phyloP scores from a whole-genome alignment of 306 rosid species.

The Ormosia emarginata region DNA sequence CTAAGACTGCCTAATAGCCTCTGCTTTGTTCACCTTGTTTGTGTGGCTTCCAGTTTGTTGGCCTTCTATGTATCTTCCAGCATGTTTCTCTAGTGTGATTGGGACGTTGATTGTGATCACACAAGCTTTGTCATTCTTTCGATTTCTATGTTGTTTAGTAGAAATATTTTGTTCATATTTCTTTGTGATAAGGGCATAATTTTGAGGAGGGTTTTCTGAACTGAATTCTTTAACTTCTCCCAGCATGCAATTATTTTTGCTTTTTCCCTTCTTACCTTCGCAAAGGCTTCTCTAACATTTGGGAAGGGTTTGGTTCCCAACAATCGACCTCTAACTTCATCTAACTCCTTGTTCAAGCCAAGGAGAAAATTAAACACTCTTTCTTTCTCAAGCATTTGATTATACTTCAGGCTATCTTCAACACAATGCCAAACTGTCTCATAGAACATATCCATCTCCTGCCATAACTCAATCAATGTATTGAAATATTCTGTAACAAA shows the following conservation, averaged over 20 bases:
- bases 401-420: background rate
- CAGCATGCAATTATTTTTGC: background rate
- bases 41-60: background rate
- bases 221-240: background rate
- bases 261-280: background rate
- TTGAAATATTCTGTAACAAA: background rate
- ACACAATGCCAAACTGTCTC: background rate
- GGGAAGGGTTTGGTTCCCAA: background rate
- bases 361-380: background rate
- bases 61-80: background rate
- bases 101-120: background rate
- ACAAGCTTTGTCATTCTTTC: background rate
- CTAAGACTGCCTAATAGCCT: background rate
- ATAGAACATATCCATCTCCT: background rate
- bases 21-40: background rate
- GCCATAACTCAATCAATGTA: background rate
- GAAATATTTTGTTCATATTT: background rate
- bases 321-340: background rate
- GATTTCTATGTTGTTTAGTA: no score
- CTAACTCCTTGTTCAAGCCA: background rate
- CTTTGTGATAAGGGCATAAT: no score
- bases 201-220: background rate
- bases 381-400: no score
- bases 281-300: background rate
- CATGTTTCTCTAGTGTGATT: background rate